These are phyloP conservation scores for Persicaria tinctoria DNA, from an alignment of 148 eudicot species.

Conservation along the genomic window DNA sequence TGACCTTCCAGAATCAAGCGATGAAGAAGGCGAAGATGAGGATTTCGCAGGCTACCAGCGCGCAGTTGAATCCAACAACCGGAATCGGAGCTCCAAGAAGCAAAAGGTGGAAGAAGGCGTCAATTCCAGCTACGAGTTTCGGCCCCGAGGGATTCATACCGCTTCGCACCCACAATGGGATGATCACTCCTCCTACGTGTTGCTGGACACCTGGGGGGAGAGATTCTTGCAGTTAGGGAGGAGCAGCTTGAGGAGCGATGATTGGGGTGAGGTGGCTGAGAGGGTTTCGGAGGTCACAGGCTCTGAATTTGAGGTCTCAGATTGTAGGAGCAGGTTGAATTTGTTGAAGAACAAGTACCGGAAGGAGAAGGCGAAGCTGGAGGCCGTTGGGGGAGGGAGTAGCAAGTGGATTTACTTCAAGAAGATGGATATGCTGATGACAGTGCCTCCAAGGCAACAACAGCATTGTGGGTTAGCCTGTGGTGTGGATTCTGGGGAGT, in stretches of 20 bases:
- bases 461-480: slow-evolving; percentile 62
- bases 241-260: slow-evolving; percentile 74
- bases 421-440: slow-evolving; percentile 75
- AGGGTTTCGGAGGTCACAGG: slow-evolving; percentile 57
- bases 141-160: slow-evolving; percentile 22
- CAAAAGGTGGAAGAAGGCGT: slow-evolving; percentile 38
- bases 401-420: slow-evolving; percentile 72
- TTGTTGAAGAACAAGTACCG: slow-evolving; percentile 67
- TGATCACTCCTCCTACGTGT: slow-evolving; percentile 47
- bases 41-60: slow-evolving; percentile 16
- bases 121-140: slow-evolving; percentile 34
- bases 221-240: slow-evolving; percentile 66
- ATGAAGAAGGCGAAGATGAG: slow-evolving; percentile 27
- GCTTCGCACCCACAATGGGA: slow-evolving; percentile 40
- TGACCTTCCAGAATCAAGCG: slow-evolving; percentile 24
- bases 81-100: slow-evolving; percentile 44
- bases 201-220: slow-evolving; percentile 86
- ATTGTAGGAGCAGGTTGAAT: slow-evolving; percentile 72
- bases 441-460: slow-evolving; percentile 43
- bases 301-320: slow-evolving; percentile 31
- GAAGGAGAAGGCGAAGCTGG: slow-evolving; percentile 58
- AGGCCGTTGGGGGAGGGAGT: slow-evolving; percentile 31
- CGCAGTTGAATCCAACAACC: slow-evolving; percentile 21
- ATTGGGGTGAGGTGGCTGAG: slow-evolving; percentile 82
- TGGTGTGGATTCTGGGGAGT: slow-evolving; percentile 93